Conservation (phyloP, 768 basidiomycete genomes). For the Serpula lacrymans region DNA sequence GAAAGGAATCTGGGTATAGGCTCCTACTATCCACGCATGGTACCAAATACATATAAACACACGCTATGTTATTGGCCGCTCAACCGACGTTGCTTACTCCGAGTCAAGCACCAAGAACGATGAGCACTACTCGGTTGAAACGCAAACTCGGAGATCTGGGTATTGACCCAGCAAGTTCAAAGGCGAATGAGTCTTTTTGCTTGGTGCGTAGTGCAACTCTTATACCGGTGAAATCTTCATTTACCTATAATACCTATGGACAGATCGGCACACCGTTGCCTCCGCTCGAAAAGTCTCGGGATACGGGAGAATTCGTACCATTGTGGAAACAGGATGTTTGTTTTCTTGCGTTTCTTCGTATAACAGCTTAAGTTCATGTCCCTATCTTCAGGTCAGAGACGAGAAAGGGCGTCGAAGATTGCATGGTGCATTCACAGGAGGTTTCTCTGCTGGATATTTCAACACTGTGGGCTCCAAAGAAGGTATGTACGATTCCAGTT, state of each 20-base stretch:
- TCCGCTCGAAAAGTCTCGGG: slow-evolving; percentile 89
- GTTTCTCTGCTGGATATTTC: slow-evolving; percentile 96
- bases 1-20: no score
- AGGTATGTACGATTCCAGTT: slow-evolving; percentile 45
- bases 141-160: slow-evolving; percentile 82
- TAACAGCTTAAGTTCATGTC: slow-evolving; percentile 10
- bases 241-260: slow-evolving; percentile 6
- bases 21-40: no score
- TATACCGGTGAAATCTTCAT: slow-evolving; percentile 1
- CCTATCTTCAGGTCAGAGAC: slow-evolving; percentile 67
- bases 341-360: slow-evolving; percentile 15
- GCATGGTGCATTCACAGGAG: slow-evolving; percentile 99
- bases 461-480: slow-evolving; percentile 96
- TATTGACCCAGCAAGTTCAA: slow-evolving; percentile 64
- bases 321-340: slow-evolving; percentile 96
- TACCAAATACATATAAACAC: no score
- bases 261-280: slow-evolving; percentile 95
- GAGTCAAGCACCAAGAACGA: no score
- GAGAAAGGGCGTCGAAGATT: slow-evolving; percentile 88
- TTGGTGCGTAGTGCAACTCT: slow-evolving; percentile 43
- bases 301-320: slow-evolving; percentile 92
- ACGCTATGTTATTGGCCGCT: no score
- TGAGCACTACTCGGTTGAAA: slow-evolving; percentile 62
- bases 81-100: no score
- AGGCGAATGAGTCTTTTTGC: slow-evolving; percentile 82